Evolutionary conservation across 352 stramenopile genomes (phyloP).

Genomic region (Phytophthora idaei): DNA sequence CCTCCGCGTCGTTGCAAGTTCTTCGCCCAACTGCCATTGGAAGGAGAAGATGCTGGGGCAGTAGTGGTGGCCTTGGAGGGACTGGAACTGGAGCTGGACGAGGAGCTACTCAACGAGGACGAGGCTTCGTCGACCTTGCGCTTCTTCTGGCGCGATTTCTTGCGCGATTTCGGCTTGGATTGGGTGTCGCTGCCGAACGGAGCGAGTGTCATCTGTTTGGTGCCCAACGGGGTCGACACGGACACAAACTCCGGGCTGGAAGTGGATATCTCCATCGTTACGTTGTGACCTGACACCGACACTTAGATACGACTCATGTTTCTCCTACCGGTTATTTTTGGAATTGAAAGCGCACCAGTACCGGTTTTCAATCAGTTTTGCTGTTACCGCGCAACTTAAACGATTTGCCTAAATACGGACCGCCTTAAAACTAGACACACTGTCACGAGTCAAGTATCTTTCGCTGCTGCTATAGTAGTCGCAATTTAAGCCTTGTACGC

Average conservation of each 20-base stretch:
- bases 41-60: neutral
- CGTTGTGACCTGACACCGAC: neutral
- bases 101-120: neutral
- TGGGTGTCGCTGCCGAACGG: neutral
- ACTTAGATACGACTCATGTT: too few species aligned
- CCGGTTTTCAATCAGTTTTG: too few species aligned
- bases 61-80: neutral
- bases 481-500: constrained; percentile 67
- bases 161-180: constrained; percentile 1
- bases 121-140: constrained; percentile 5
- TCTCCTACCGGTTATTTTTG: too few species aligned
- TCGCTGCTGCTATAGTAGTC: neutral
- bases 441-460: neutral
- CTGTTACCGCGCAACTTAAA: too few species aligned
- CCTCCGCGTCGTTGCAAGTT: constrained; percentile 68
- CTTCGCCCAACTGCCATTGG: constrained; percentile 44
- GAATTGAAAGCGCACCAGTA: too few species aligned
- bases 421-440: too few species aligned
- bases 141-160: constrained; percentile 13
- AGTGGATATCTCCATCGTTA: neutral
- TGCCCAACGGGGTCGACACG: constrained; percentile 14
- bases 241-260: constrained; percentile 8
- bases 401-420: too few species aligned
- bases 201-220: constrained; percentile 20
- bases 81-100: neutral